Percentiles rank a stretch among this genome's conserved stretches.
Conservation (phyloP, 2,329 filamentous ascomycete species). For the Fusarium buxicola region DNA sequence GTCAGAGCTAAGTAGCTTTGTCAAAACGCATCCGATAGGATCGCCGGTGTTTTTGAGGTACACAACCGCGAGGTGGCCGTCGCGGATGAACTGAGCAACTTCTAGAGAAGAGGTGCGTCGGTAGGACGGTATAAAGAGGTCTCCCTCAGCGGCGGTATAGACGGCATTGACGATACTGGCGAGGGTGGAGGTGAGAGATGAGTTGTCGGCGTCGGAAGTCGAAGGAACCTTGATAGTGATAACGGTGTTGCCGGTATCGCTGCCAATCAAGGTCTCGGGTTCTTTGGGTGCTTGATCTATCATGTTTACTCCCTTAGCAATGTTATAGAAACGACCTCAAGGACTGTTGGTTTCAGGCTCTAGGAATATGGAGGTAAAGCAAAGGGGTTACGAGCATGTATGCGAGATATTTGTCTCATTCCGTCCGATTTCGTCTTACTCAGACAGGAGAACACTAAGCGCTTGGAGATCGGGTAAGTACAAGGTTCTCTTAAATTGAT, state of each 20-base stretch:
- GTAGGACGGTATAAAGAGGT: slow-evolving; percentile 45
- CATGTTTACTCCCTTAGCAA: neutral
- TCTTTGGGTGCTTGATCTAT: neutral
- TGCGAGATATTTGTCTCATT: no score
- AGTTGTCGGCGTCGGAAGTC: slow-evolving; percentile 31
- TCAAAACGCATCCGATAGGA: slow-evolving; percentile 44
- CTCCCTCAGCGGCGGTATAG: slow-evolving; percentile 43
- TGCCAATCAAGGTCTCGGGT: neutral
- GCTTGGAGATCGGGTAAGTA: no score
- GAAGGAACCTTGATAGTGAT: slow-evolving; percentile 40
- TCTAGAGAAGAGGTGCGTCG: slow-evolving; percentile 40
- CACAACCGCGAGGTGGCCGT: slow-evolving; percentile 43
- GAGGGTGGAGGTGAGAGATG: slow-evolving; percentile 24
- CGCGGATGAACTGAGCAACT: slow-evolving; percentile 36
- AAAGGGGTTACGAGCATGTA: neutral
- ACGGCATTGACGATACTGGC: slow-evolving; percentile 44
- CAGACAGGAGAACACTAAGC: no score
- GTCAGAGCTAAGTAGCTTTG: slow-evolving; percentile 36
- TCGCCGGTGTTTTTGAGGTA: slow-evolving; percentile 18
- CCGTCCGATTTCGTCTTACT: no score
- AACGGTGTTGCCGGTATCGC: neutral
- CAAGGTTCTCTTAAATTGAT: no score
- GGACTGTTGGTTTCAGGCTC: neutral
- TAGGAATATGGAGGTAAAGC: neutral
- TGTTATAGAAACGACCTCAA: neutral